Evolutionary conservation across 805 yeast genomes (phyloP).

Genomic region (Isabelozyma gotoi): DNA sequence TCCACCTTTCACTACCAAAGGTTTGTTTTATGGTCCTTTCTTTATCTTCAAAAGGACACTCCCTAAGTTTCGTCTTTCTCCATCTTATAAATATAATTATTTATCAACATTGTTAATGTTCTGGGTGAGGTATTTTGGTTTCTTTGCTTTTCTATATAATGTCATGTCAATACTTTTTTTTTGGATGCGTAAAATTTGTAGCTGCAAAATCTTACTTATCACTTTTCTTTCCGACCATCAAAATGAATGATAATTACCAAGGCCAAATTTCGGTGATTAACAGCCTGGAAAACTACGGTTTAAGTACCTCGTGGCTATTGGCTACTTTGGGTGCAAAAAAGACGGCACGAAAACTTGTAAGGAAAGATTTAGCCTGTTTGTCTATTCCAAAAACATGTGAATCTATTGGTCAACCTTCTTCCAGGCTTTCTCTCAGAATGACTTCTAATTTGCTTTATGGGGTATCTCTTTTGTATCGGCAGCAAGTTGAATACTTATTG

Average conservation of each 20-base stretch:
- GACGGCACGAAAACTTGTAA: constrained; percentile 22
- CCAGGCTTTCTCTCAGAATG: constrained; percentile 26
- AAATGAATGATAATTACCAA: neutral
- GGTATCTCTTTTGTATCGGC: constrained; percentile 45
- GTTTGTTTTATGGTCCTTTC: neutral
- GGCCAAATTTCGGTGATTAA: neutral
- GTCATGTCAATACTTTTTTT: neutral
- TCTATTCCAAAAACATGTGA: constrained; percentile 46
- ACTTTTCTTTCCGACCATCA: neutral
- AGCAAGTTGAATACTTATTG: constrained; percentile 48
- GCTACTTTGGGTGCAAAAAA: constrained; percentile 43
- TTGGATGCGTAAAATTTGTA: neutral
- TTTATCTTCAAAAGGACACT: neutral
- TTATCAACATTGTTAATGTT: no score
- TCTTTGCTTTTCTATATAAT: no score
- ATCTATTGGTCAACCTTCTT: constrained; percentile 14
- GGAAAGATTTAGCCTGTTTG: constrained; percentile 28
- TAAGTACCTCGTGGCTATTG: constrained; percentile 34
- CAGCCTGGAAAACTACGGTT: constrained; percentile 6
- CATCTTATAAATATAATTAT: no score
- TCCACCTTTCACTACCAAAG: no score
- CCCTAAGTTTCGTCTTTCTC: neutral
- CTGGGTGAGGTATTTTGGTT: no score
- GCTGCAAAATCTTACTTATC: neutral
- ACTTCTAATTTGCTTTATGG: constrained; percentile 50